A percentile compares a stretch with the other conserved stretches of the same genome.
phyloP scores from a whole-genome alignment of 768 basidiomycete genomes.

The Mycena pura region DNA sequence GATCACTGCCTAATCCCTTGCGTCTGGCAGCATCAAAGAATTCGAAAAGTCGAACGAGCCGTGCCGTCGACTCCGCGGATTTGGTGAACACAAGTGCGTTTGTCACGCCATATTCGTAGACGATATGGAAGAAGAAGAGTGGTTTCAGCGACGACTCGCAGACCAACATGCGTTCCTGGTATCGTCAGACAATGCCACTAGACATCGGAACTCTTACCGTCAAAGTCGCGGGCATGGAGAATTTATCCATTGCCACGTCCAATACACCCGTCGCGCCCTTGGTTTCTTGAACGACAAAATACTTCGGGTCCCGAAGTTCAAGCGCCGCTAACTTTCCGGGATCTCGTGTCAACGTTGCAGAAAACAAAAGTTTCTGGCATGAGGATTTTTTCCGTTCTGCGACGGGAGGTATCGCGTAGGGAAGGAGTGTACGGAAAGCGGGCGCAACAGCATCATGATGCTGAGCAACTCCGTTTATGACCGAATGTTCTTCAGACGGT shows the following conservation, averaged over 20 bases:
- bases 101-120: slow-evolving; percentile 63
- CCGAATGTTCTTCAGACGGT: slow-evolving; percentile 18
- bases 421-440: slow-evolving; percentile 53
- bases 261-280: slow-evolving; percentile 46
- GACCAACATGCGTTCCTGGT: slow-evolving; percentile 89
- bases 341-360: slow-evolving; percentile 93
- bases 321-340: slow-evolving; percentile 91
- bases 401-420: slow-evolving; percentile 54
- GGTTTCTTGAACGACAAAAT: slow-evolving; percentile 79
- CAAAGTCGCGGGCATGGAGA: slow-evolving; percentile 81
- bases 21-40: slow-evolving; percentile 64
- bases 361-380: slow-evolving; percentile 96
- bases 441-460: slow-evolving; percentile 69
- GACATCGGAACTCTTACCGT: slow-evolving; percentile 51
- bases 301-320: slow-evolving; percentile 79
- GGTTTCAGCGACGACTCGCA: slow-evolving; percentile 84
- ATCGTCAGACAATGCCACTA: neutral
- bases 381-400: slow-evolving; percentile 66
- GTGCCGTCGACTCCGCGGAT: slow-evolving; percentile 86
- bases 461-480: slow-evolving; percentile 16
- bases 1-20: slow-evolving; percentile 17
- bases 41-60: slow-evolving; percentile 82
- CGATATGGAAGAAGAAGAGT: slow-evolving; percentile 85
- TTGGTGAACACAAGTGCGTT: slow-evolving; percentile 96
- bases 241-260: slow-evolving; percentile 73